Percentiles rank a stretch among this genome's conserved stretches.
Conservation (phyloP, 306 rosid species). For the Dryas drummondii region DNA sequence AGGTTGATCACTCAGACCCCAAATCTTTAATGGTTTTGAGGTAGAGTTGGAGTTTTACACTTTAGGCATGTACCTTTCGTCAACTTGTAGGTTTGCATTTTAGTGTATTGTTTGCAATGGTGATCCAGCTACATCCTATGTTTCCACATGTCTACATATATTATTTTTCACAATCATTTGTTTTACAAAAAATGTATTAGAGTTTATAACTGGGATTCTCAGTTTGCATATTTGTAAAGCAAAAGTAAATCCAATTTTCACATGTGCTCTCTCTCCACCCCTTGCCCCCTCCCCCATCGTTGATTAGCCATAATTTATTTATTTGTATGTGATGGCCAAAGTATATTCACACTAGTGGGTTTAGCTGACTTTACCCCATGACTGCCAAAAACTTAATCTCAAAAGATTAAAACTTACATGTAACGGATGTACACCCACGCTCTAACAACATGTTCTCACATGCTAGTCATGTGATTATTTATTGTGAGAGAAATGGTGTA, state of each 20-base stretch:
- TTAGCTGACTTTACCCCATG: too few relatives aligned
- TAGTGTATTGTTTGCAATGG: conserved; percentile 27
- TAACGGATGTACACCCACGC: too few relatives aligned
- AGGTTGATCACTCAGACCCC: conserved; percentile 13
- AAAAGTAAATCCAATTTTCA: conserved; percentile 8
- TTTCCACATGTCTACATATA: conserved; percentile 13
- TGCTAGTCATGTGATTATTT: too few relatives aligned
- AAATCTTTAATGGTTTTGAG: conserved; percentile 26
- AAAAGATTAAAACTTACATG: too few relatives aligned
- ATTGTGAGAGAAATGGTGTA: too few relatives aligned
- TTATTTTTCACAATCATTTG: conserved; percentile 8
- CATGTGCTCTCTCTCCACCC: background rate
- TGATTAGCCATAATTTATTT: too few relatives aligned
- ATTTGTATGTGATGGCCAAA: too few relatives aligned
- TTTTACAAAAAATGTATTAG: conserved; percentile 27
- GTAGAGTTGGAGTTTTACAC: conserved; percentile 37
- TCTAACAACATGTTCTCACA: too few relatives aligned
- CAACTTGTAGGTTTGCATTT: conserved; percentile 34
- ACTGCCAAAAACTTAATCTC: too few relatives aligned
- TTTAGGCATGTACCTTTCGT: conserved; percentile 14
- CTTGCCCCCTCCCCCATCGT: background rate
- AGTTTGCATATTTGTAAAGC: background rate
- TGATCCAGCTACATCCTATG: conserved; percentile 31
- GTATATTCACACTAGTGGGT: too few relatives aligned
- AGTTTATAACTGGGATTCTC: conserved; percentile 15